phyloP scores from a whole-genome alignment of 1,284 basidiomycete genomes.

The Crepidotus sp. region DNA sequence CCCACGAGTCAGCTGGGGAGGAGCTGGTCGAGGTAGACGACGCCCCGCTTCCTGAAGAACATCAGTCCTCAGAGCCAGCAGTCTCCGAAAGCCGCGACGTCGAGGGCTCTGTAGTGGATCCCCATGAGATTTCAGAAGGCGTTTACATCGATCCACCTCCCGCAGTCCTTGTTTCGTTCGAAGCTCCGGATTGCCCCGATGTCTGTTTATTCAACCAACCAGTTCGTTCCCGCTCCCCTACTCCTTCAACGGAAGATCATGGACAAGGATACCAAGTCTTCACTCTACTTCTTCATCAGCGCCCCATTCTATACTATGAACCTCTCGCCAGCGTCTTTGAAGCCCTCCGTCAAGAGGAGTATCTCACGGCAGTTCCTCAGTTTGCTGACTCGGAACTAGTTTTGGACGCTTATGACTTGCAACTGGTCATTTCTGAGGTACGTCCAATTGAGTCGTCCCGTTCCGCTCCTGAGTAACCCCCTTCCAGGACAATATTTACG shows the following conservation, averaged over 20 bases:
- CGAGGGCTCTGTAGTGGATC: slow-evolving; percentile 30
- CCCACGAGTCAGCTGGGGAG: slow-evolving; percentile 1
- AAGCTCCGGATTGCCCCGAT: slow-evolving; percentile 32
- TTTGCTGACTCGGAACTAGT: slow-evolving; percentile 52
- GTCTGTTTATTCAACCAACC: slow-evolving; percentile 55
- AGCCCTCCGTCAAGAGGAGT: slow-evolving; percentile 54
- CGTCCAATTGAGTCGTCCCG: slow-evolving; percentile 16
- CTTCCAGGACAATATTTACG: slow-evolving; percentile 63
- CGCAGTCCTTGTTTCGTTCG: slow-evolving; percentile 49
- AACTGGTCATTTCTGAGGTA: slow-evolving; percentile 59
- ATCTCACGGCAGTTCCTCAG: slow-evolving; percentile 36
- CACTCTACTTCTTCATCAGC: slow-evolving; percentile 45
- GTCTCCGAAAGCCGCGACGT: slow-evolving; percentile 12
- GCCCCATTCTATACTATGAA: slow-evolving; percentile 66
- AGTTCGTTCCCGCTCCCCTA: slow-evolving; percentile 24
- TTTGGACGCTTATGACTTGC: slow-evolving; percentile 59
- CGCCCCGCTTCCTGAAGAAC: slow-evolving; percentile 13
- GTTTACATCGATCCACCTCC: slow-evolving; percentile 72
- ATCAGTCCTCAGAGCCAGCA: slow-evolving; percentile 13
- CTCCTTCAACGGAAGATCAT: slow-evolving; percentile 19
- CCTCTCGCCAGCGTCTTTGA: slow-evolving; percentile 58
- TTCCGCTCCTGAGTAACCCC: slow-evolving; percentile 8
- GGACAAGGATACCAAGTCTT: slow-evolving; percentile 17
- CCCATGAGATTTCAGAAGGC: slow-evolving; percentile 60
- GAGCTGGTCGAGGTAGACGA: not conserved